A percentile compares a stretch with the other conserved stretches of the same genome.
Evolutionary conservation across 192 early-diverging fungal species (phyloP).

Genomic region (Polychytrium aggregatum): DNA sequence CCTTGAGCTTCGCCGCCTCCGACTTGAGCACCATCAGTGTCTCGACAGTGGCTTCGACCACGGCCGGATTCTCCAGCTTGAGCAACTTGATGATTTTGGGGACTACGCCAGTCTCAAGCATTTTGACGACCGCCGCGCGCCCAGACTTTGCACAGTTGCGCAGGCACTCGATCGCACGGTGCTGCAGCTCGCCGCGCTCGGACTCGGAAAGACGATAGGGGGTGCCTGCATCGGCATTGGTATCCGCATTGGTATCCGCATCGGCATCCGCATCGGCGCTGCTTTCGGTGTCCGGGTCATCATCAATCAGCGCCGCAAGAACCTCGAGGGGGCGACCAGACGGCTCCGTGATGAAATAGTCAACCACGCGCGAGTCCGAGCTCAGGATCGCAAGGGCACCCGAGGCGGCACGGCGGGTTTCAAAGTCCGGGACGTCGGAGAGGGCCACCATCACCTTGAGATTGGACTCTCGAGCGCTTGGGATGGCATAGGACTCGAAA

Average conservation of each 20-base stretch:
- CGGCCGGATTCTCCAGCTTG: constrained; percentile 31
- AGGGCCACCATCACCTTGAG: constrained; percentile 76
- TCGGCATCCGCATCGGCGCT: too few relatives aligned
- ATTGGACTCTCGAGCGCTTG: constrained; percentile 28
- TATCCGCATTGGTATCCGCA: neutral
- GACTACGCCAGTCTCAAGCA: constrained; percentile 33
- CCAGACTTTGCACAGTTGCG: constrained; percentile 47
- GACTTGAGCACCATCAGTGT: constrained; percentile 39
- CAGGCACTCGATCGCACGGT: constrained; percentile 59
- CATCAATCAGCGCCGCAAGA: constrained; percentile 35
- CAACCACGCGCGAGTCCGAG: constrained; percentile 34
- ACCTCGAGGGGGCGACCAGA: constrained; percentile 36
- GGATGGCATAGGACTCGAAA: constrained; percentile 62
- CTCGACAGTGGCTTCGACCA: constrained; percentile 42
- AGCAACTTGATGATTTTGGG: constrained; percentile 32
- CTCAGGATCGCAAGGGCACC: constrained; percentile 80
- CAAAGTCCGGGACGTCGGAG: constrained; percentile 75
- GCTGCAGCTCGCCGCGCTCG: constrained; percentile 49
- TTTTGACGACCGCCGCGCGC: constrained; percentile 29
- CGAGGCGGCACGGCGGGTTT: constrained; percentile 69
- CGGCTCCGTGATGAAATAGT: constrained; percentile 43
- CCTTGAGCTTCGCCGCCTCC: too few relatives aligned
- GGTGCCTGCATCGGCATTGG: neutral
- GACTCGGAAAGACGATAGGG: neutral
- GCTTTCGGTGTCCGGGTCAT: constrained; percentile 17